Evolutionary conservation across 164 flowering plant genomes (phyloP).

Genomic region (Liquidambar formosana): DNA sequence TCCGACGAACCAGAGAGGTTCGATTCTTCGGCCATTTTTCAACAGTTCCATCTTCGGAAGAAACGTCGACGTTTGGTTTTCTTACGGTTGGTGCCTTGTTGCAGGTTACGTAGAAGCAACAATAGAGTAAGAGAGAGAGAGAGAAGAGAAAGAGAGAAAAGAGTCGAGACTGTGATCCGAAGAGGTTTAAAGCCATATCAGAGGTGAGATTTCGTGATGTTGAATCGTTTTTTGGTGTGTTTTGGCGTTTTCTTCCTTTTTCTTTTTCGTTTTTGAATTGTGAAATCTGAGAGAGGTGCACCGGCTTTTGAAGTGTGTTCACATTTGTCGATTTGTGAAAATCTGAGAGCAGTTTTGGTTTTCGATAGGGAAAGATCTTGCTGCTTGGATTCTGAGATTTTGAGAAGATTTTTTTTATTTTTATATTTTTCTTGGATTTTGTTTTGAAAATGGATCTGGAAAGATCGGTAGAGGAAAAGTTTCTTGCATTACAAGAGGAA

Average conservation of each 20-base stretch:
- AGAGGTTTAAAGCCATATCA: not conserved
- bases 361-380: not conserved
- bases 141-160: no score
- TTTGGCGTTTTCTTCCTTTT: no score
- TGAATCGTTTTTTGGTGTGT: no score
- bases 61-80: constrained; percentile 6
- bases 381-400: not conserved
- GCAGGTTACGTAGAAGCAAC: not conserved
- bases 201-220: not conserved
- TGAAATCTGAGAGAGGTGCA: no score
- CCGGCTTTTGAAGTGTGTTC: no score
- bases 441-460: constrained; percentile 1
- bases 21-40: not conserved
- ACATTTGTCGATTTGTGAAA: no score
- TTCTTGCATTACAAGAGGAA: constrained; percentile 5
- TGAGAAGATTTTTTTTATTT: not conserved
- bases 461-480: not conserved
- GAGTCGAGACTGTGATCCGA: not conserved
- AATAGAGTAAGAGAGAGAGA: constrained; percentile 8
- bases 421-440: not conserved
- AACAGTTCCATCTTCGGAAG: not conserved
- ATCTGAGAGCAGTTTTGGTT: not conserved
- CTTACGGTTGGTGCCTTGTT: not conserved
- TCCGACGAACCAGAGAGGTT: not conserved
- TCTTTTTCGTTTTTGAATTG: no score